These are phyloP conservation scores for Magnaporthiopsis incrustans DNA, from an alignment of 2,329 filamentous ascomycete genomes.

Conservation along the genomic window DNA sequence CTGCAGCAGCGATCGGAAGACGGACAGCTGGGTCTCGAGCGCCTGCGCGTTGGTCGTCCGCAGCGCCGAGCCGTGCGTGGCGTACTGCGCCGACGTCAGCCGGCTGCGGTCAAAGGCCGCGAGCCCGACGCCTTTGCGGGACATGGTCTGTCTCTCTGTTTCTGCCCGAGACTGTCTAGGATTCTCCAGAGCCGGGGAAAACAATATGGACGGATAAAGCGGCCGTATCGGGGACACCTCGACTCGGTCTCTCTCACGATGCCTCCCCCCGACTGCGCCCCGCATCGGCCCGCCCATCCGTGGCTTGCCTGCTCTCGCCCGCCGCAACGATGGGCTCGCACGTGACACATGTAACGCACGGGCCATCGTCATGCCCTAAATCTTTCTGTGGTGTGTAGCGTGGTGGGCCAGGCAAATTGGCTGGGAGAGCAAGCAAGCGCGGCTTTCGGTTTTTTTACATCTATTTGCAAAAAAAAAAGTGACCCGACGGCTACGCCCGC, in stretches of 20 bases:
- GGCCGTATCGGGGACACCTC: neutral
- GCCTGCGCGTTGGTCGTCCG: conserved; percentile 77
- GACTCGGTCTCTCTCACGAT: too few species aligned
- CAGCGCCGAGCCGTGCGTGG: conserved; percentile 80
- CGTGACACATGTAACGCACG: neutral
- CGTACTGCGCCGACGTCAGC: conserved; percentile 81
- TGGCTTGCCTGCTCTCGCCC: too few species aligned
- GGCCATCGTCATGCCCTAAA: neutral
- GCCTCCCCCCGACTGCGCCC: neutral
- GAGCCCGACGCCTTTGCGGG: conserved; percentile 78
- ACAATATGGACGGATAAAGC: neutral
- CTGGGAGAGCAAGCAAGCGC: too few species aligned
- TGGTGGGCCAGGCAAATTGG: neutral
- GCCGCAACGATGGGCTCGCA: neutral
- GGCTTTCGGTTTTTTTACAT: neutral
- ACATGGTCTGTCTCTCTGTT: conserved; percentile 34
- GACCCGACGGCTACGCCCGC: neutral
- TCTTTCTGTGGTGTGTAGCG: neutral
- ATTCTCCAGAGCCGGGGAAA: neutral
- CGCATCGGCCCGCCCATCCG: too few species aligned
- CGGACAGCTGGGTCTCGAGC: conserved; percentile 84
- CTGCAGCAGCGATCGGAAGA: conserved; percentile 91
- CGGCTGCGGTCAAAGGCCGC: conserved; percentile 82
- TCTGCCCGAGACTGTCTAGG: too few species aligned
- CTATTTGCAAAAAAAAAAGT: neutral